Evolutionary conservation across 2,329 filamentous ascomycete species (phyloP).

Genomic region (Thielaviopsis musarum): DNA sequence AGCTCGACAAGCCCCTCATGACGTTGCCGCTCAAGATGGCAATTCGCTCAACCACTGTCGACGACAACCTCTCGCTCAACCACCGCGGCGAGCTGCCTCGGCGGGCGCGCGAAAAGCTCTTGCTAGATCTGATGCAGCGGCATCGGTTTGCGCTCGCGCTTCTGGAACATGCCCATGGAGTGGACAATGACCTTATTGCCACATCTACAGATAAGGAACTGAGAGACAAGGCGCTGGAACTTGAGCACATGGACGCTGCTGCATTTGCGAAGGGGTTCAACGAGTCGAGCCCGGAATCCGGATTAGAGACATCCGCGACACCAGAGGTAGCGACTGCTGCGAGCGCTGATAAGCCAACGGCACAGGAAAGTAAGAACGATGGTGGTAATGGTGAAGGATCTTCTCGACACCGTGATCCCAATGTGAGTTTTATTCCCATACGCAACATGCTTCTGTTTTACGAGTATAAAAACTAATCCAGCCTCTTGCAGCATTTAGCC

Average conservation of each 20-base stretch:
- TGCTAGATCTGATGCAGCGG: background rate
- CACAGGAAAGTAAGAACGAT: background rate
- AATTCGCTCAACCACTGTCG: background rate
- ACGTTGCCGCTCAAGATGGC: background rate
- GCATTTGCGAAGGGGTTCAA: background rate
- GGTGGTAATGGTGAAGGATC: background rate
- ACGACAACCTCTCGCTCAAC: constrained; percentile 4
- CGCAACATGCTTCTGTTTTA: too few species aligned
- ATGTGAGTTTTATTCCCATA: background rate
- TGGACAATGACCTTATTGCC: constrained; percentile 1
- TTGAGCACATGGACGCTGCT: background rate
- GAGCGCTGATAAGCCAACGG: background rate
- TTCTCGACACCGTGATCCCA: background rate
- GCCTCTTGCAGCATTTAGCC: background rate
- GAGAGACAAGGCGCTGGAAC: background rate
- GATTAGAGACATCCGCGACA: too few species aligned
- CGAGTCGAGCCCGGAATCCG: background rate
- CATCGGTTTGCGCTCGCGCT: constrained; percentile 2
- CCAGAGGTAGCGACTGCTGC: background rate
- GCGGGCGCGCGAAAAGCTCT: constrained; percentile 5
- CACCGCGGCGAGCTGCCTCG: constrained; percentile 7
- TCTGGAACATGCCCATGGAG: background rate
- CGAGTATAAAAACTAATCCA: background rate
- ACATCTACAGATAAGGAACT: background rate
- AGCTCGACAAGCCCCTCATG: background rate